Evolutionary conservation across 148 eudicot species (phyloP).

Genomic region (Fagopyrum homotropicum): DNA sequence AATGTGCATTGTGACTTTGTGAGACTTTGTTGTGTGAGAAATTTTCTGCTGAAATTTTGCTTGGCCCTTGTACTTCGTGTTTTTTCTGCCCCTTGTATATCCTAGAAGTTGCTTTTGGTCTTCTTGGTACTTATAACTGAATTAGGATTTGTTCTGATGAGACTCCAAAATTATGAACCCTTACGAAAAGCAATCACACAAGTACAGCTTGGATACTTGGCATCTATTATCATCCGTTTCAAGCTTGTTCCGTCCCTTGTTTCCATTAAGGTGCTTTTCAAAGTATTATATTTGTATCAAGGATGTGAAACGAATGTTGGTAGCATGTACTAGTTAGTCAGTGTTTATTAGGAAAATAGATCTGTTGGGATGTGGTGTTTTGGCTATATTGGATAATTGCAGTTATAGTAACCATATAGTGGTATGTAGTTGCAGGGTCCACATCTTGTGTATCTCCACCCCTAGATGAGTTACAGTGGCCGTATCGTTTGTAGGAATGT

Average conservation of each 20-base stretch:
- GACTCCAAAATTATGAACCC: too few species aligned
- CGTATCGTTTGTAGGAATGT: not conserved
- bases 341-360: not conserved
- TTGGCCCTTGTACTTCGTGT: not conserved
- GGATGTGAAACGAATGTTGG: not conserved
- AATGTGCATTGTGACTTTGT: slow-evolving; percentile 6
- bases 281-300: not conserved
- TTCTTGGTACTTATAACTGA: not conserved
- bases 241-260: not conserved
- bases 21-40: not conserved
- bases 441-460: not conserved
- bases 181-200: not conserved
- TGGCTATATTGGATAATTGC: not conserved
- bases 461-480: not conserved
- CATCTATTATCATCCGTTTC: not conserved
- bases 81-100: not conserved
- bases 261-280: not conserved
- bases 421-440: not conserved
- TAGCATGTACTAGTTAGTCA: not conserved
- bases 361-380: not conserved
- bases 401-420: not conserved
- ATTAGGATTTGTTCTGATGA: not conserved
- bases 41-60: slow-evolving; percentile 4
- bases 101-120: not conserved
- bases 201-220: not conserved